Base-by-base conservation (phyloP, 2,329 filamentous ascomycete genomes). In the Stemphylium lycopersici region DNA sequence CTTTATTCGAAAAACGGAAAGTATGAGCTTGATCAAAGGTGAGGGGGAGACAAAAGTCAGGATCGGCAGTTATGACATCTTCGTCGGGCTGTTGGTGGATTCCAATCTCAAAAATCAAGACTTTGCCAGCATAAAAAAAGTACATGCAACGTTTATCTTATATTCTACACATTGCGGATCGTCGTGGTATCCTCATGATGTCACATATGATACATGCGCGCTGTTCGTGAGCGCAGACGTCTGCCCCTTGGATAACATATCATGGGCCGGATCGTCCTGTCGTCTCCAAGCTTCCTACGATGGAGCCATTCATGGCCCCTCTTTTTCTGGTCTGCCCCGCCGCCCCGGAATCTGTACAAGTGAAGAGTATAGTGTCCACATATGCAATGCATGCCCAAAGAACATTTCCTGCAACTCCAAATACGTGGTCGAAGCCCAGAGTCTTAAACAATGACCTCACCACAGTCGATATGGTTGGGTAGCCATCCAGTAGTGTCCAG, bases 401-500 rank as follows among this genome's bases (percentile, higher is more conserved):
- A 33, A 46, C 32, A 48, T 37, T 34, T 47, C 48, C 48, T 44
- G 22, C 32, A 58, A 61, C 62, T 57, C 59, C 56, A 56, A 65
- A 67, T 2, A 59, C 56, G 58, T 58, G 44, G 56, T 63, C 50
- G 31, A 26, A 26, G 40, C 13, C 22, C 20, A 29, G 60, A 51
- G 6, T 63, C 57, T 67, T 75, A 77, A 39, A 75, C 72, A 63
- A 85, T 75, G 51, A 86, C 78, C 71, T 86, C 84, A 12, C 84
- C 84, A 44, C 79, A 75, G 71, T 86, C 84, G 49, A 86, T 75
- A 71, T 83, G 77, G 54, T 83, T 80, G n/a, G 83, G 79, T 66
- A 77, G 80, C 80, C 83, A 86, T 22, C 68, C 68, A 53, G 67
- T 76, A 24, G 67, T 65, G 42, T 73, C 70, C 18, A 69, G 63